Base-by-base conservation (phyloP, 2,329 filamentous ascomycete genomes). In the Escovopsis sp. region DNA sequence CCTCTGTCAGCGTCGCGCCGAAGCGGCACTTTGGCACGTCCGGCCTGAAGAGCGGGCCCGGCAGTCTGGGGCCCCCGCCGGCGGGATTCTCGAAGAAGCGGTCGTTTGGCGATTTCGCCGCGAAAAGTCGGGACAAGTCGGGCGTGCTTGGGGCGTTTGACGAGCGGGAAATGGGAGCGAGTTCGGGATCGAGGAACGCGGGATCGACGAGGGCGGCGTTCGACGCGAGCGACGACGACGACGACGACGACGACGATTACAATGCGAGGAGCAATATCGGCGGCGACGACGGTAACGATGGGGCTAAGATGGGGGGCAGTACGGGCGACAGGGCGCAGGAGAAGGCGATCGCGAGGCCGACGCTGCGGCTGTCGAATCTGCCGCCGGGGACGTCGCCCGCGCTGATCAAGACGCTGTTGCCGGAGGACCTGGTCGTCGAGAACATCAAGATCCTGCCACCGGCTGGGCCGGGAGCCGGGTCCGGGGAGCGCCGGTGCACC, bases 151-250 rank as follows among this genome's bases (percentile, higher is more conserved):
- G n/a, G 10, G 57, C 57, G 4, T 61, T 60, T 16, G 49, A 54
- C 18, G 60, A 66, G 18, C 56, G 61, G 32, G 53, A 58, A 18
- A 45, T 45, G 8, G 52, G 48, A 11, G 4, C 21, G 6, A 11
- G 21, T 7, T 8, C 19, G 19, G 19, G 19, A 9, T 21, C 19
- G 19, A 8, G 8, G 21, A 11, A 3, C 8, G 8, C 21, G 45
- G 67, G 70, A 19, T 70, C 70, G 27, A 70, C 76, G 4, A 70
- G 81, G 40, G 74, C 75, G 48, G 80, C 76, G 19, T 90, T 90
- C 47, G 66, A 80, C 39, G 76, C 78, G 37, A 84, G 68, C 44
- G 70, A 72, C 33, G 70, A 73, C 34, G 69, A 74, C 43, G 58
- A n/a, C n/a, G n/a, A n/a, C n/a, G n/a, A n/a, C n/a, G n/a, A n/a